A percentile compares a stretch with the other conserved stretches of the same genome.
These are phyloP conservation scores for Extremus antarcticus DNA, from an alignment of 495 filamentous ascomycete genomes.

Conservation along the genomic window DNA sequence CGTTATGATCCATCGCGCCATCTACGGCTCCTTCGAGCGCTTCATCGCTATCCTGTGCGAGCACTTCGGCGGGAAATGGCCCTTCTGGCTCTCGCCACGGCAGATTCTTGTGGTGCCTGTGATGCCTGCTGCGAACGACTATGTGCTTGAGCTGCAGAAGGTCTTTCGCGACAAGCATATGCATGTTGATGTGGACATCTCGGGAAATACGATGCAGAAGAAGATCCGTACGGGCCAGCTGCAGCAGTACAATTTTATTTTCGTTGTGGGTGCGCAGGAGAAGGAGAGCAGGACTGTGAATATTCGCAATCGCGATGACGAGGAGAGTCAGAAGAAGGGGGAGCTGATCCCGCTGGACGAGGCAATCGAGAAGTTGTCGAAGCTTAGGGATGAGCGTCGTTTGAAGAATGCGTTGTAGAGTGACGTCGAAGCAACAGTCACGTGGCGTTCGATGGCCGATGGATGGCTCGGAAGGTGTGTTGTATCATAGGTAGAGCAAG, in stretches of 20 bases:
- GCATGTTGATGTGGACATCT: conserved; percentile 77
- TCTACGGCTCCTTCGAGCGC: conserved; percentile 85
- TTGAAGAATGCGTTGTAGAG: conserved; percentile 2
- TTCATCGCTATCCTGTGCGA: conserved; percentile 90
- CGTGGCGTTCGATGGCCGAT: background rate
- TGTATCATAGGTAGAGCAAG: background rate
- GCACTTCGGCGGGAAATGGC: conserved; percentile 96
- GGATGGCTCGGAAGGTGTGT: background rate
- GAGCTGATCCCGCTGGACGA: conserved; percentile 65
- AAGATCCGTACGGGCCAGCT: conserved; percentile 86
- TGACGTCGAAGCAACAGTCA: background rate
- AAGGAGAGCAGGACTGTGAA: conserved; percentile 69
- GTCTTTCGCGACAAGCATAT: conserved; percentile 50
- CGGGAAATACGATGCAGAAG: conserved; percentile 88
- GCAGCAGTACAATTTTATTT: conserved; percentile 84
- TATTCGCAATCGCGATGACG: conserved; percentile 82
- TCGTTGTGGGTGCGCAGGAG: conserved; percentile 79
- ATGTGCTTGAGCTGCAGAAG: conserved; percentile 69
- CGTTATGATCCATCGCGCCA: conserved; percentile 94
- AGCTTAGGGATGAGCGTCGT: conserved; percentile 47
- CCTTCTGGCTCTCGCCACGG: conserved; percentile 90
- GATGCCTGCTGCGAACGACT: conserved; percentile 72
- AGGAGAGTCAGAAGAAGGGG: conserved; percentile 64
- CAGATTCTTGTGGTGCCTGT: conserved; percentile 90
- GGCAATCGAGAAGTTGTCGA: conserved; percentile 59